Percentiles rank a stretch among this genome's conserved stretches.
phyloP scores from a whole-genome alignment of 345 rosid genomes.

The Citropsis articulata region DNA sequence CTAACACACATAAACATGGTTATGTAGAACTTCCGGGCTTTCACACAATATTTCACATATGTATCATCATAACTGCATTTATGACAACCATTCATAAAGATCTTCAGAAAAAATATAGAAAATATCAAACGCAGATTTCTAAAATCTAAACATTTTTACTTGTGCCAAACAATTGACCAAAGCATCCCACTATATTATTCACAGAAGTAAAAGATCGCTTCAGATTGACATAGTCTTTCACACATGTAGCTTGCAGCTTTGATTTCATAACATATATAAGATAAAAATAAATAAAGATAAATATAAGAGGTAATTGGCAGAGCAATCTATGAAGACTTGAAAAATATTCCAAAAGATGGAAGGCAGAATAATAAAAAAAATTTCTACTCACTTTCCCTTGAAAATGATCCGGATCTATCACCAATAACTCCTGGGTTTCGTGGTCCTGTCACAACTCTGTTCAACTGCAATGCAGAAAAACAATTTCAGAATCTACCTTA shows the following conservation, averaged over 20 bases:
- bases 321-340: neutral
- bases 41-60: neutral
- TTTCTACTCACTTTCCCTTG: constrained; percentile 91
- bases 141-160: neutral
- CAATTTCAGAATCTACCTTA: constrained; percentile 1
- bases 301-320: neutral
- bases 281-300: neutral
- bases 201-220: neutral
- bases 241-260: neutral
- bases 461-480: constrained; percentile 51
- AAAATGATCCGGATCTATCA: constrained; percentile 92
- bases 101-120: neutral
- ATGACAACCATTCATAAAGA: neutral
- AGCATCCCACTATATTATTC: neutral
- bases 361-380: neutral
- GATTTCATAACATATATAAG: neutral
- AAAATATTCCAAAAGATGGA: neutral
- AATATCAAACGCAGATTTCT: neutral
- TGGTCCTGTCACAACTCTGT: constrained; percentile 91
- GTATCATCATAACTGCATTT: neutral
- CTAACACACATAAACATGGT: neutral
- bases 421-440: constrained; percentile 92
- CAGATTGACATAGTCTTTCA: neutral
- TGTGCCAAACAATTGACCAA: neutral
- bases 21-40: neutral